A percentile compares a stretch with the other conserved stretches of the same genome.
Conservation (phyloP, 306 rosid species). For the Dalbergia oliveri region DNA sequence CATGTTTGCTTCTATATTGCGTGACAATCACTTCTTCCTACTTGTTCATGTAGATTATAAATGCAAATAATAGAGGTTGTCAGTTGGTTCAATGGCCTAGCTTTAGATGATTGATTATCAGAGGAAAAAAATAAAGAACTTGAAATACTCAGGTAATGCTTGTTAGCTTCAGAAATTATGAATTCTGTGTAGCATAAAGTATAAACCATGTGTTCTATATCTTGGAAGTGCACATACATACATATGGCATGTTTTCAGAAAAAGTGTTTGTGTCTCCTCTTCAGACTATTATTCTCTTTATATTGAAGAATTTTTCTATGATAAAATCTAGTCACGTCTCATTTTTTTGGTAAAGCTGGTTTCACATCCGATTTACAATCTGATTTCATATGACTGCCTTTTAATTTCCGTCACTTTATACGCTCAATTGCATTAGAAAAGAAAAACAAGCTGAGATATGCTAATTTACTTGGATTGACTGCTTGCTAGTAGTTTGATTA, state of each 20-base stretch:
- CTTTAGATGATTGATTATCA: slow-evolving; percentile 23
- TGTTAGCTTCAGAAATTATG: slow-evolving; percentile 15
- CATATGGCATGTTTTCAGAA: not conserved
- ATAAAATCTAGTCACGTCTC: not conserved
- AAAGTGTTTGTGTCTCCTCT: not conserved
- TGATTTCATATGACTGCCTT: not conserved
- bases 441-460: not conserved
- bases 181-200: not conserved
- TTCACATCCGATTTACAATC: not conserved
- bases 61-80: slow-evolving; percentile 16
- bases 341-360: not conserved
- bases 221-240: not conserved
- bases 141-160: slow-evolving; percentile 23
- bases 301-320: not conserved
- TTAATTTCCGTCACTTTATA: not conserved
- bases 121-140: not conserved
- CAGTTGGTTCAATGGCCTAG: slow-evolving; percentile 28
- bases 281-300: not conserved
- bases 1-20: slow-evolving; percentile 22
- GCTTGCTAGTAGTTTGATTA: not conserved
- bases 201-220: not conserved
- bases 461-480: not conserved
- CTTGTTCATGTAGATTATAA: slow-evolving; percentile 42
- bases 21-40: slow-evolving; percentile 48
- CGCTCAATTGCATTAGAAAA: not conserved